phyloP scores from a whole-genome alignment of 1,284 basidiomycete species.

The Naganishia sp. region DNA sequence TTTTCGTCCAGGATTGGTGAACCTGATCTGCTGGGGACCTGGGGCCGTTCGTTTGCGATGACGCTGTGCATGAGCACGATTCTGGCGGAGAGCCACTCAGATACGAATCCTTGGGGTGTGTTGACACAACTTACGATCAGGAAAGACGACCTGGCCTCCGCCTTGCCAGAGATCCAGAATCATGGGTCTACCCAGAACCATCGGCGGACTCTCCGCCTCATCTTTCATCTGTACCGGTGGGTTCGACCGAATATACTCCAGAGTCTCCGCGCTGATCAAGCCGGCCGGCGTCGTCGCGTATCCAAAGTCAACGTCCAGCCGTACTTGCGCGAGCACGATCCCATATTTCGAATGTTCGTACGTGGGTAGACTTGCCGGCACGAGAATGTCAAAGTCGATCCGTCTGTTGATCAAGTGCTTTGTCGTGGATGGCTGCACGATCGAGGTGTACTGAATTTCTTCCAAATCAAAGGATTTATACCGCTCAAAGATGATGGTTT shows the following conservation, averaged over 20 bases:
- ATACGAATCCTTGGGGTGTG: not conserved
- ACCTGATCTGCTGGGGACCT: not conserved
- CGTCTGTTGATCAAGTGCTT: not conserved
- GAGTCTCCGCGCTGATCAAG: not conserved
- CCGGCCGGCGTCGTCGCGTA: not conserved
- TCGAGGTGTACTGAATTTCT: constrained; percentile 1
- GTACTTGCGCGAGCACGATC: constrained; percentile 4
- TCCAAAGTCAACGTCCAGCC: constrained; percentile 8
- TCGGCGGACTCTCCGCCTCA: not conserved
- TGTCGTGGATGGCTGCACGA: not conserved
- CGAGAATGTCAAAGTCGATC: constrained; percentile 6
- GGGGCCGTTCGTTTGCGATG: not conserved
- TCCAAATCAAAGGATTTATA: constrained; percentile 1
- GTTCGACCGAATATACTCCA: constrained; percentile 5
- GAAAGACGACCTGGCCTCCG: not conserved
- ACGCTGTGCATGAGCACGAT: not conserved
- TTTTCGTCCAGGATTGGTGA: constrained; percentile 4
- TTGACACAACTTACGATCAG: not conserved
- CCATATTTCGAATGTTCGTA: constrained; percentile 8
- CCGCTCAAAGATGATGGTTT: constrained; percentile 5
- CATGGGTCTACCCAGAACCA: constrained; percentile 1
- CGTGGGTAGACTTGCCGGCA: not conserved
- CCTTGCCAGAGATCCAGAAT: constrained; percentile 6
- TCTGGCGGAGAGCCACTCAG: not conserved
- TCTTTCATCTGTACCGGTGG: not conserved